phyloP scores from a whole-genome alignment of 805 yeast species.

The Ogataea minuta region DNA sequence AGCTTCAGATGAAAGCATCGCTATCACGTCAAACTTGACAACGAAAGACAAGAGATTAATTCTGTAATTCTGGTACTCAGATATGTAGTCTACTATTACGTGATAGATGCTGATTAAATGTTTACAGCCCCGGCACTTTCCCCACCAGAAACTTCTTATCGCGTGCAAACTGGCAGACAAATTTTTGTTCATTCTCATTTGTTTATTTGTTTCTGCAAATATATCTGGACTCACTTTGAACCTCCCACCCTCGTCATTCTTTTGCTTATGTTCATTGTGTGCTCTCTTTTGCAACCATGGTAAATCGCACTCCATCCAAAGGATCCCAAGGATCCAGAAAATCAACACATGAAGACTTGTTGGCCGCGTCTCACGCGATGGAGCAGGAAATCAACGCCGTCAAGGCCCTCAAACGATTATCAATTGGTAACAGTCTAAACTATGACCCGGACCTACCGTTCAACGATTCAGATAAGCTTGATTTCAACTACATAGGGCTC shows the following conservation, averaged over 20 bases:
- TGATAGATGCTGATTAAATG: not conserved
- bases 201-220: slow-evolving; percentile 13
- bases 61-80: not conserved
- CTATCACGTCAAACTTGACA: slow-evolving; percentile 8
- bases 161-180: slow-evolving; percentile 9
- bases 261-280: slow-evolving; percentile 11
- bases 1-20: not conserved
- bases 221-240: slow-evolving; percentile 6
- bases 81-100: not conserved
- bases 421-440: slow-evolving; percentile 60
- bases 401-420: slow-evolving; percentile 67
- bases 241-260: slow-evolving; percentile 12
- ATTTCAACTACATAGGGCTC: slow-evolving; percentile 19
- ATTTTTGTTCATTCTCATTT: slow-evolving; percentile 2
- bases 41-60: slow-evolving; percentile 1
- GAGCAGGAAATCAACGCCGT: slow-evolving; percentile 74
- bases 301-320: slow-evolving; percentile 2
- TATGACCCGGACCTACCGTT: slow-evolving; percentile 72
- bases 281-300: slow-evolving; percentile 2
- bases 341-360: slow-evolving; percentile 37
- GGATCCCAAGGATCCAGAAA: slow-evolving; percentile 21
- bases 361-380: slow-evolving; percentile 71
- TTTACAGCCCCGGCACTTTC: not conserved
- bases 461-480: slow-evolving; percentile 26
- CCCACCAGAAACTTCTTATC: slow-evolving; percentile 3